Evolutionary conservation across 2,329 filamentous ascomycete species (phyloP).

Genomic region (Phoma sp.): DNA sequence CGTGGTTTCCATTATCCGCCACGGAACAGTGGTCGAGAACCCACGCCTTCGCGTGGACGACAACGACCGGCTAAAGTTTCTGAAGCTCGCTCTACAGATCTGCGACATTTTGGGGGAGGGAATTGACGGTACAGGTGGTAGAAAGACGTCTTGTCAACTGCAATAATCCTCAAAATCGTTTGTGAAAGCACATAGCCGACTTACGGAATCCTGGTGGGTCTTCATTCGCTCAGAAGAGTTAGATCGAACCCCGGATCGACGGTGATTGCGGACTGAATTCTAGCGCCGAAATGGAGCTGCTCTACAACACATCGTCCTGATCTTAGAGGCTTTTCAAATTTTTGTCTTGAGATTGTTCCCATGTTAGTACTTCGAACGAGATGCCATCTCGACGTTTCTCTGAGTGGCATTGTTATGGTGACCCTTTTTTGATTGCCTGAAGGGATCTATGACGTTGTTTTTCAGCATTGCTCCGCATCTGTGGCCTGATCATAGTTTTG

Average conservation of each 20-base stretch:
- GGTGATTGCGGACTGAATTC: background rate
- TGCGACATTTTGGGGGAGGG: background rate
- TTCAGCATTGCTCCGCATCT: no score
- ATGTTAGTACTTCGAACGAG: no score
- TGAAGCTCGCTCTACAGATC: background rate
- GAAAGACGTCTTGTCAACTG: background rate
- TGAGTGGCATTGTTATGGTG: no score
- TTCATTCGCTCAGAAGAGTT: background rate
- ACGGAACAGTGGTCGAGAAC: slow-evolving; percentile 41
- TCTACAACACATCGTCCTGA: background rate
- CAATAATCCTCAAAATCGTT: background rate
- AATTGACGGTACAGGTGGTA: background rate
- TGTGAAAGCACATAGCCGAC: slow-evolving; percentile 17
- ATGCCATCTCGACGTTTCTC: no score
- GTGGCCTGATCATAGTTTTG: no score
- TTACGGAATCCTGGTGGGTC: slow-evolving; percentile 1
- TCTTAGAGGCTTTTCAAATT: background rate
- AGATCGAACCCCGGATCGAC: slow-evolving; percentile 9
- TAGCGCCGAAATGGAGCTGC: slow-evolving; percentile 3
- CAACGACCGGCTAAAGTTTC: slow-evolving; percentile 6
- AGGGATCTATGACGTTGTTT: no score
- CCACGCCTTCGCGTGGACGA: background rate
- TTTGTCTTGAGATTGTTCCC: background rate
- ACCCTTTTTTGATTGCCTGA: no score
- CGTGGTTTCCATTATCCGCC: slow-evolving; percentile 70